Evolutionary conservation across 768 basidiomycete species (phyloP).

Genomic region (Suillus luteus): DNA sequence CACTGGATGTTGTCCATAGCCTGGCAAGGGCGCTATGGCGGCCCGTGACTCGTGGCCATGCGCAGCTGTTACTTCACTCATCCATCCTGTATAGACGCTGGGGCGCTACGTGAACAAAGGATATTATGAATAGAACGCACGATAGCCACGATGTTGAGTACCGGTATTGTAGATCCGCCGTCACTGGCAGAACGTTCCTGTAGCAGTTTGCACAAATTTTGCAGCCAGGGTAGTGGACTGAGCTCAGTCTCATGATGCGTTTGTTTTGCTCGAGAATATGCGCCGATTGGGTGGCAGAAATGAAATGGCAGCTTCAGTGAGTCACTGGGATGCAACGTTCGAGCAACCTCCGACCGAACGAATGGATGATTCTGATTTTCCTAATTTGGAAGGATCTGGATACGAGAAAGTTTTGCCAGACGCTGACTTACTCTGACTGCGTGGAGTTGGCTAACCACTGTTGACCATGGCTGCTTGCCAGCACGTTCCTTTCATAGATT

Average conservation of each 20-base stretch:
- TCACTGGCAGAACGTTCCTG: background rate
- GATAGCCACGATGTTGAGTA: background rate
- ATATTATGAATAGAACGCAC: background rate
- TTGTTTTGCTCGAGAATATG: background rate
- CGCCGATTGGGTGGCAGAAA: background rate
- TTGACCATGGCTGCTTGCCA: slow-evolving; percentile 3
- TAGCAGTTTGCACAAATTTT: background rate
- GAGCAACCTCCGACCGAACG: background rate
- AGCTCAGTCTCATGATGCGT: background rate
- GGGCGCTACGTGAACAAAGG: slow-evolving; percentile 4
- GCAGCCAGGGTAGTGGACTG: background rate
- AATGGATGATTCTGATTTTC: slow-evolving; percentile 1
- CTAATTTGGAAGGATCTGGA: background rate
- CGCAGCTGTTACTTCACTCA: background rate
- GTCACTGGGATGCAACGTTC: background rate
- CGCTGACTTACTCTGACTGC: background rate
- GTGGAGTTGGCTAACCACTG: background rate
- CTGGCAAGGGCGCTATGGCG: background rate
- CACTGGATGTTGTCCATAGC: background rate
- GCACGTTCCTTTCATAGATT: slow-evolving; percentile 8
- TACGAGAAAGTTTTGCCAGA: slow-evolving; percentile 8
- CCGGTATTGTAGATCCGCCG: background rate
- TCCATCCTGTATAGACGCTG: background rate
- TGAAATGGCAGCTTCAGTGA: background rate
- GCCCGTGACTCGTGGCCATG: background rate